Percentiles rank a stretch among this genome's conserved stretches.
These are phyloP conservation scores for Paxillus rubicundulus DNA, from an alignment of 768 basidiomycete genomes.

Conservation along the genomic window DNA sequence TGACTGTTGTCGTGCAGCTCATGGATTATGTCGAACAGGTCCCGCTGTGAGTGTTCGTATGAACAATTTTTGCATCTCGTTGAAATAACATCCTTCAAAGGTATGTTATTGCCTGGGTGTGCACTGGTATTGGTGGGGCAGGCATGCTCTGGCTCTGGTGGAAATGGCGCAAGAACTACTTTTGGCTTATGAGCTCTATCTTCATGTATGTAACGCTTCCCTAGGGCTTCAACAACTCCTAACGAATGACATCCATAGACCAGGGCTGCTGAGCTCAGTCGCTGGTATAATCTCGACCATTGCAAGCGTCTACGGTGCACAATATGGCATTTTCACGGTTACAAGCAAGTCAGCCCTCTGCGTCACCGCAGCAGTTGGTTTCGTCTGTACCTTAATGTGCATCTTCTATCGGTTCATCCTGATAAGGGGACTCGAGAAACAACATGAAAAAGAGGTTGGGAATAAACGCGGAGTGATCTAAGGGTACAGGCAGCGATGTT, in stretches of 20 bases:
- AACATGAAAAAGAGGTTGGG: not conserved
- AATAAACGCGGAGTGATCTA: not conserved
- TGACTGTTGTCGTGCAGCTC: conserved; percentile 30
- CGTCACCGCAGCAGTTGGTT: conserved; percentile 38
- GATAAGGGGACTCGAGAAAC: not conserved
- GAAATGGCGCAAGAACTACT: conserved; percentile 50
- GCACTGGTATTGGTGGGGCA: conserved; percentile 43
- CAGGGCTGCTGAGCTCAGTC: conserved; percentile 49
- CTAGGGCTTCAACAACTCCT: not conserved
- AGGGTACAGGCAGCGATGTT: not conserved
- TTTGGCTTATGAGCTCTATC: conserved; percentile 50
- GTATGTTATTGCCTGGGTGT: conserved; percentile 46
- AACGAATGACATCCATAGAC: conserved; percentile 27
- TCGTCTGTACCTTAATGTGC: conserved; percentile 33
- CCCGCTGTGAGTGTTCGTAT: conserved; percentile 38
- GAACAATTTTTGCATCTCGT: not conserved
- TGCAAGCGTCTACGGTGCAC: conserved; percentile 44
- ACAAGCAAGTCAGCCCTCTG: conserved; percentile 42
- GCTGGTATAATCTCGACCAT: conserved; percentile 51
- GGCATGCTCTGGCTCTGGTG: conserved; percentile 54
- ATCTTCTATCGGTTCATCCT: not conserved
- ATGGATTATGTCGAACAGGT: conserved; percentile 38
- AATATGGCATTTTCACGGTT: conserved; percentile 41
- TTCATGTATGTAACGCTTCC: conserved; percentile 39
- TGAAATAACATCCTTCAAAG: conserved; percentile 20